Conservation (phyloP, 2,329 filamentous ascomycete species). For the Paraphoma sp. region DNA sequence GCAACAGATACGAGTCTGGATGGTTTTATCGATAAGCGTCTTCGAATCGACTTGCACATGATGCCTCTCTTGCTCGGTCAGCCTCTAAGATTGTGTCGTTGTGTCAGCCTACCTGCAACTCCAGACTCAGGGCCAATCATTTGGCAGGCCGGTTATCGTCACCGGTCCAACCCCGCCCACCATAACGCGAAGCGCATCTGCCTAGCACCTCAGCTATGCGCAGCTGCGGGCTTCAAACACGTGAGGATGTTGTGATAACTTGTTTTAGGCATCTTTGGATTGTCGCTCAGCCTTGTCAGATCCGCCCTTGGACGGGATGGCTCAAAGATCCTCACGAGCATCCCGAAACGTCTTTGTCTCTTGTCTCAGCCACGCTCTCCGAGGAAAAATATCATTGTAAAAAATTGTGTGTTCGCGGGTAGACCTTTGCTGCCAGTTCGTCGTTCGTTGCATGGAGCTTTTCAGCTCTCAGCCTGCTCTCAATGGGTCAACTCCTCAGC, state of each 20-base stretch:
- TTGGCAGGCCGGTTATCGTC: slow-evolving; percentile 9
- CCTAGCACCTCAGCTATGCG: neutral
- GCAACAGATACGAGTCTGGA: slow-evolving; percentile 61
- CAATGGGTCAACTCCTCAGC: slow-evolving; percentile 15
- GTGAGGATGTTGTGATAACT: neutral
- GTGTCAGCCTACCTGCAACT: slow-evolving; percentile 8
- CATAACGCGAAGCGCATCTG: slow-evolving; percentile 3
- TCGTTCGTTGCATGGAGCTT: neutral
- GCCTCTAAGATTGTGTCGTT: neutral
- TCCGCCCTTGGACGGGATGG: slow-evolving; percentile 1
- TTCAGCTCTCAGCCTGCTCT: neutral
- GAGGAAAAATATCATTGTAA: neutral
- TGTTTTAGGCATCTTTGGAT: neutral
- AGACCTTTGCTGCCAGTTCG: neutral
- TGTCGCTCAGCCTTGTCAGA: slow-evolving; percentile 2
- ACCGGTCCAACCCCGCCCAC: slow-evolving; percentile 15
- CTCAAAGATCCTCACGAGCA: neutral
- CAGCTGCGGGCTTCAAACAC: neutral
- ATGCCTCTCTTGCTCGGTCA: neutral
- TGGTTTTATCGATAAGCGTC: slow-evolving; percentile 55
- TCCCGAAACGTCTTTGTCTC: slow-evolving; percentile 2
- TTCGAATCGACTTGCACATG: neutral
- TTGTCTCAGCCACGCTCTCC: neutral
- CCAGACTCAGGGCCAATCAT: slow-evolving; percentile 8
- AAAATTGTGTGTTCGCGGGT: neutral